Conservation (phyloP, 345 rosid genomes). For the Arabis alpina region DNA sequence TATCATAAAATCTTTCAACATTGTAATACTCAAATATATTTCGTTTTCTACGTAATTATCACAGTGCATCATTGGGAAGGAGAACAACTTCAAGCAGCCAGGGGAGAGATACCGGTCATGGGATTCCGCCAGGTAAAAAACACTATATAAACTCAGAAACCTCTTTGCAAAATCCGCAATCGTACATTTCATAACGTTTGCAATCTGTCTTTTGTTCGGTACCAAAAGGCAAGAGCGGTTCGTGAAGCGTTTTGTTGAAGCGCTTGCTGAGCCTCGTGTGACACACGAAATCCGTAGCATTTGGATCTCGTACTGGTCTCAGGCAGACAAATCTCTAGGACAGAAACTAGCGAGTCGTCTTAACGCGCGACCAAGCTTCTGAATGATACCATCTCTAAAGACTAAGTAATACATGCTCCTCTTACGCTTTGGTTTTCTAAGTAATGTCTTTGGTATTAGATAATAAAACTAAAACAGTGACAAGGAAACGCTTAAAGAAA, state of each 20-base stretch:
- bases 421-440: slow-evolving; percentile 13
- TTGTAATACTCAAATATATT: neutral
- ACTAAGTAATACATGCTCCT: slow-evolving; percentile 1
- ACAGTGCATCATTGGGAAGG: slow-evolving; percentile 78
- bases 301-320: slow-evolving; percentile 89
- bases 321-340: slow-evolving; percentile 76
- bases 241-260: slow-evolving; percentile 69
- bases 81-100: slow-evolving; percentile 94
- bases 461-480: slow-evolving; percentile 19
- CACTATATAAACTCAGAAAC: neutral
- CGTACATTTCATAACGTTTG: neutral
- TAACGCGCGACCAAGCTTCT: slow-evolving; percentile 70
- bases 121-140: slow-evolving; percentile 75
- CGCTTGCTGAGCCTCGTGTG: slow-evolving; percentile 79
- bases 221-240: slow-evolving; percentile 84
- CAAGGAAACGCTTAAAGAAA: slow-evolving; percentile 4
- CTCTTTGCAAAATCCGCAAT: slow-evolving; percentile 5
- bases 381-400: slow-evolving; percentile 35
- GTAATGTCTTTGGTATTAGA: slow-evolving; percentile 19
- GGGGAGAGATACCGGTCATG: slow-evolving; percentile 90
- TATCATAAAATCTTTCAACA: slow-evolving; percentile 8
- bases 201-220: neutral
- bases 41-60: slow-evolving; percentile 24
- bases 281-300: slow-evolving; percentile 84
- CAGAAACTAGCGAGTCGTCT: slow-evolving; percentile 83